Conservation (phyloP, 371 early-diverging fungal species). For the Saksenaea vasiformis region DNA sequence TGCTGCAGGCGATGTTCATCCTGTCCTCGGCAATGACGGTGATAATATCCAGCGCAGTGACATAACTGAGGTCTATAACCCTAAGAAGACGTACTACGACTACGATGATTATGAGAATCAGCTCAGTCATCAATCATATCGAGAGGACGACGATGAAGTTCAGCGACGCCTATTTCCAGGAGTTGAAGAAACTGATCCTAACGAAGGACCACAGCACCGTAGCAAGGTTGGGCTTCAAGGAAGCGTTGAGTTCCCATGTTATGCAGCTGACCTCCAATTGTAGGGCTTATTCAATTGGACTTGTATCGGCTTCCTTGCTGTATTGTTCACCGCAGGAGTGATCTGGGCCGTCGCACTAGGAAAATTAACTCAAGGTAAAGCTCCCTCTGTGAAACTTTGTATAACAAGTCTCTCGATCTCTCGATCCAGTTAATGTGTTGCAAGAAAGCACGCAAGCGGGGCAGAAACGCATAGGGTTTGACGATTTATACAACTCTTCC, state of each 20-base stretch:
- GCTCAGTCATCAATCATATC: neutral
- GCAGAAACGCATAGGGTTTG: constrained; percentile 31
- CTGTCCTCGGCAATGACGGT: neutral
- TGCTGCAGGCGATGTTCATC: neutral
- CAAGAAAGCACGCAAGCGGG: neutral
- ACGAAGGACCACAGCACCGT: neutral
- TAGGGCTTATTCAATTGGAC: neutral
- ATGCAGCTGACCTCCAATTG: neutral
- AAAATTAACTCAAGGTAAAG: neutral
- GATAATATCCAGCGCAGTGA: neutral
- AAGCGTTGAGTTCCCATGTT: neutral
- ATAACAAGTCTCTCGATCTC: neutral
- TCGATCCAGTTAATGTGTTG: neutral
- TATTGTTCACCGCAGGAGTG: neutral
- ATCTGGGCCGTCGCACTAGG: neutral
- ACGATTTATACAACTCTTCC: constrained; percentile 54
- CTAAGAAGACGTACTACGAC: neutral
- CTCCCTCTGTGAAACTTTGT: neutral
- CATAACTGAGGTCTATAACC: neutral
- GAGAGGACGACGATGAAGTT: neutral
- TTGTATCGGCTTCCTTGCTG: neutral
- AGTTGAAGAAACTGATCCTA: neutral
- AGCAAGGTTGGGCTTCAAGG: neutral
- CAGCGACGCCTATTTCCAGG: neutral
- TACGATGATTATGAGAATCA: neutral